These are phyloP conservation scores for Penicillium mononematosum DNA, from an alignment of 495 filamentous ascomycete species.

Conservation along the genomic window DNA sequence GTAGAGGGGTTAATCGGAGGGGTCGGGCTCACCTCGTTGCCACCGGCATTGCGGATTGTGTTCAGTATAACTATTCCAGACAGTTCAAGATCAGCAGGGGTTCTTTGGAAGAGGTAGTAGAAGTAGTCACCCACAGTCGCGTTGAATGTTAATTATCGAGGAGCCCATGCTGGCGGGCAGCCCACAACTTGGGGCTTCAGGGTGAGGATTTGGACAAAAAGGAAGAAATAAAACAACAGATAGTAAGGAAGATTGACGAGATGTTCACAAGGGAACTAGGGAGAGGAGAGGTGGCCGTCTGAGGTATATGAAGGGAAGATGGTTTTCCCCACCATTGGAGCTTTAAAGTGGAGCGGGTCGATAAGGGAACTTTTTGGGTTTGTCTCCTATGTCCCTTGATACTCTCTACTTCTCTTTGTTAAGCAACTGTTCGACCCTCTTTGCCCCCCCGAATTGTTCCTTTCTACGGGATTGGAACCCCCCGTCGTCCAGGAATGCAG, in stretches of 20 bases:
- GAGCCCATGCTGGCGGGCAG: conserved; percentile 49
- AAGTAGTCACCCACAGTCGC: conserved; percentile 43
- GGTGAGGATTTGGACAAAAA: background rate
- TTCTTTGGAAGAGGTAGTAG: conserved; percentile 1
- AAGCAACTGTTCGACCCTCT: background rate
- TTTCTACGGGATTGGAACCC: conserved; percentile 3
- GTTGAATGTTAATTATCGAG: conserved; percentile 52
- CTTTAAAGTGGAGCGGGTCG: conserved; percentile 33
- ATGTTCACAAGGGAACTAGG: background rate
- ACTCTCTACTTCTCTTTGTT: background rate
- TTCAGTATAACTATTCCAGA: conserved; percentile 53
- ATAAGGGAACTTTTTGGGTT: conserved; percentile 22
- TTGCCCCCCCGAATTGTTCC: background rate
- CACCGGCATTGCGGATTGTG: conserved; percentile 57
- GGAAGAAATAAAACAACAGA: too few species aligned
- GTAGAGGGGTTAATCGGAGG: conserved; percentile 22
- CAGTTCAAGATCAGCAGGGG: conserved; percentile 11
- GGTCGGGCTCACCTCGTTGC: conserved; percentile 52
- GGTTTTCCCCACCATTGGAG: conserved; percentile 36
- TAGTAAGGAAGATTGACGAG: background rate
- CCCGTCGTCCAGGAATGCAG: conserved; percentile 34
- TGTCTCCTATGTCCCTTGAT: background rate
- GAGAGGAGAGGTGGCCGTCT: conserved; percentile 21
- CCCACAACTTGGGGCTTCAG: conserved; percentile 28
- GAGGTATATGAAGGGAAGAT: conserved; percentile 33